Evolutionary conservation across 2,329 filamentous ascomycete species (phyloP).

Genomic region (Tolypocladium ophioglossoides): DNA sequence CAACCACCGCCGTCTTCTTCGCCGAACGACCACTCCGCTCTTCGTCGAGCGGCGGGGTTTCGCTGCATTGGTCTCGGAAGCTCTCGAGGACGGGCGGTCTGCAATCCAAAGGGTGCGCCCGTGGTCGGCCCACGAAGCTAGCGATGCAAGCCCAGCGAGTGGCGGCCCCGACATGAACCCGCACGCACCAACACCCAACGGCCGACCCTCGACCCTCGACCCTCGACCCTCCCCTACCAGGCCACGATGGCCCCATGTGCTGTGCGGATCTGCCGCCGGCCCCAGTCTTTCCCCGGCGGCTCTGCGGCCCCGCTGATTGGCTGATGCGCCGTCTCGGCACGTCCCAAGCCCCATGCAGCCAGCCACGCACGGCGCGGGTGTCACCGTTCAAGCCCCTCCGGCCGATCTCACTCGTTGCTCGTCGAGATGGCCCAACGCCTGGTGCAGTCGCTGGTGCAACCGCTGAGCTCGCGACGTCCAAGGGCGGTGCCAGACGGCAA

Average conservation of each 20-base stretch:
- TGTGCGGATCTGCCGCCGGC: background rate
- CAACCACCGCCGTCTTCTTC: background rate
- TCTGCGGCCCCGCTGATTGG: slow-evolving; percentile 7
- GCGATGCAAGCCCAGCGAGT: background rate
- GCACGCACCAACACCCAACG: background rate
- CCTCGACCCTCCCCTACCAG: background rate
- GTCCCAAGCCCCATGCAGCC: background rate
- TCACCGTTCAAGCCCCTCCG: background rate
- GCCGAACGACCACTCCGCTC: background rate
- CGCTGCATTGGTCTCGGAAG: background rate
- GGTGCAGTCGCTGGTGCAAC: too few relatives aligned
- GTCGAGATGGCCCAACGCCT: too few relatives aligned
- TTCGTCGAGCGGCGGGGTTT: background rate
- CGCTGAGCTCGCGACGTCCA: too few relatives aligned
- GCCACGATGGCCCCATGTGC: background rate
- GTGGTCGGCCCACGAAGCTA: background rate
- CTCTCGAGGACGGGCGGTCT: background rate
- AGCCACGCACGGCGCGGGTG: background rate
- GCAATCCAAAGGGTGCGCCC: background rate
- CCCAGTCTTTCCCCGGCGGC: slow-evolving; percentile 7
- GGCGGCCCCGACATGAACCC: too few relatives aligned
- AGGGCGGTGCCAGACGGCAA: background rate
- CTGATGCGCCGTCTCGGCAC: background rate
- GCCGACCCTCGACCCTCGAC: background rate
- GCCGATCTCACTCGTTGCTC: background rate